Conservation (phyloP, 2,329 filamentous ascomycete species). For the Didymella exigua region DNA sequence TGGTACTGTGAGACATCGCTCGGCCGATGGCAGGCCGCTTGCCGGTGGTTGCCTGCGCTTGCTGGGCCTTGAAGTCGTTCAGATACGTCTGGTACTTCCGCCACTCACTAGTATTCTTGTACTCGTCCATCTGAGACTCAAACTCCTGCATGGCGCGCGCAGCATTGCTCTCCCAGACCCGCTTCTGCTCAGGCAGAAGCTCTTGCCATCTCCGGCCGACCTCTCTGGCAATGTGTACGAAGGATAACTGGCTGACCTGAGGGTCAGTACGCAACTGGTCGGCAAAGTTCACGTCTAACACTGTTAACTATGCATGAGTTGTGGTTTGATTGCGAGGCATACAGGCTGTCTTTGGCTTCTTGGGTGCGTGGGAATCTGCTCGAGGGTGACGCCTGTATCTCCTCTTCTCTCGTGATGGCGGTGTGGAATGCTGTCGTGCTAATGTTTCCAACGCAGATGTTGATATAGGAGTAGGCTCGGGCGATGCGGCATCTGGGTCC, state of each 20-base stretch:
- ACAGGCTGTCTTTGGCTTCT: slow-evolving; percentile 51
- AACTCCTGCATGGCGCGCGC: slow-evolving; percentile 48
- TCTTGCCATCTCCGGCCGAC: slow-evolving; percentile 49
- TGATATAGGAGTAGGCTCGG: slow-evolving; percentile 34
- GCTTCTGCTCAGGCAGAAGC: slow-evolving; percentile 44
- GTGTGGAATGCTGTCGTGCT: slow-evolving; percentile 29
- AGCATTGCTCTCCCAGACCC: slow-evolving; percentile 47
- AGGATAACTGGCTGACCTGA: slow-evolving; percentile 43
- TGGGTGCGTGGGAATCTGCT: slow-evolving; percentile 46
- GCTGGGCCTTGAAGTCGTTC: slow-evolving; percentile 42
- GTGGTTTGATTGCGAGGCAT: slow-evolving; percentile 9
- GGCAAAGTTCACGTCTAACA: slow-evolving; percentile 49
- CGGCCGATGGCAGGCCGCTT: slow-evolving; percentile 32
- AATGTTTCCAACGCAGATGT: slow-evolving; percentile 38
- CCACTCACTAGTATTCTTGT: slow-evolving; percentile 48
- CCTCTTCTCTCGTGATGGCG: slow-evolving; percentile 41
- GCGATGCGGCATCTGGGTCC: slow-evolving; percentile 18
- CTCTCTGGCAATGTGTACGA: slow-evolving; percentile 48
- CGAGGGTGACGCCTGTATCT: slow-evolving; percentile 47
- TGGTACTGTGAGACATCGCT: slow-evolving; percentile 30
- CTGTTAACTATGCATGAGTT: background rate
- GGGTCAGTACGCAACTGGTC: slow-evolving; percentile 47
- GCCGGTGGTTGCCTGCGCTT: slow-evolving; percentile 22
- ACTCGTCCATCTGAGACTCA: slow-evolving; percentile 48
- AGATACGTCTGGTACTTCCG: slow-evolving; percentile 46